Conservation (phyloP, 2,329 filamentous ascomycete species). For the Fusarium newnesense region DNA sequence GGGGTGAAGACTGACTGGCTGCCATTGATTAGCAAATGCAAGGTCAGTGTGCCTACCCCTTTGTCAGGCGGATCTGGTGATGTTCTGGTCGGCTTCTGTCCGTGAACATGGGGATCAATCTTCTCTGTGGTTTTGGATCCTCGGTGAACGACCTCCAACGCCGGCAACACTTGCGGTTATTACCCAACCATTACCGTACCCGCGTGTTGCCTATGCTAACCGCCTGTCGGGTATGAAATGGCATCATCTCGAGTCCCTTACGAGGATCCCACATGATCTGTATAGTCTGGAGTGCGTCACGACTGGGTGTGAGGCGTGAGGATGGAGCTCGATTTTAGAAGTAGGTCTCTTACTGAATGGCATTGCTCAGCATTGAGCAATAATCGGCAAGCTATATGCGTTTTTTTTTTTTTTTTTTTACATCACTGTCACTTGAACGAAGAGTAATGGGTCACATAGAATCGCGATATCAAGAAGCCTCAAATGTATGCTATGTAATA, state of each 20-base stretch:
- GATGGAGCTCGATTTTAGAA: conserved; percentile 3
- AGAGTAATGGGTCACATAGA: neutral
- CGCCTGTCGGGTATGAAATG: conserved; percentile 25
- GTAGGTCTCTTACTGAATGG: neutral
- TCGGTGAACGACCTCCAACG: conserved; percentile 14
- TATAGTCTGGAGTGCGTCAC: conserved; percentile 34
- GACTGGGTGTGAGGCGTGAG: conserved; percentile 20
- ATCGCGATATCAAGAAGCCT: neutral
- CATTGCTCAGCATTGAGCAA: neutral
- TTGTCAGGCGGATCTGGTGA: conserved; percentile 18
- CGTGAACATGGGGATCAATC: conserved; percentile 14
- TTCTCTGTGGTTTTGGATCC: conserved; percentile 1
- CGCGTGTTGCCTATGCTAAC: conserved; percentile 43
- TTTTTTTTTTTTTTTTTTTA: neutral
- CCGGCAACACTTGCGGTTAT: conserved; percentile 25
- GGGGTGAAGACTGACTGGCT: conserved; percentile 9
- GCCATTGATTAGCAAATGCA: conserved; percentile 20
- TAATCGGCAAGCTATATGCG: neutral
- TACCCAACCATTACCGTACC: conserved; percentile 36
- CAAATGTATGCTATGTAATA: neutral
- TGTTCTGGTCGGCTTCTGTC: conserved; percentile 28
- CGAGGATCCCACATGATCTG: conserved; percentile 37
- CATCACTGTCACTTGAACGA: neutral
- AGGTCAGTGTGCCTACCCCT: conserved; percentile 9
- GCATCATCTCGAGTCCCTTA: conserved; percentile 22